phyloP scores from a whole-genome alignment of 2,329 filamentous ascomycete genomes.

The Talaromyces sp. region DNA sequence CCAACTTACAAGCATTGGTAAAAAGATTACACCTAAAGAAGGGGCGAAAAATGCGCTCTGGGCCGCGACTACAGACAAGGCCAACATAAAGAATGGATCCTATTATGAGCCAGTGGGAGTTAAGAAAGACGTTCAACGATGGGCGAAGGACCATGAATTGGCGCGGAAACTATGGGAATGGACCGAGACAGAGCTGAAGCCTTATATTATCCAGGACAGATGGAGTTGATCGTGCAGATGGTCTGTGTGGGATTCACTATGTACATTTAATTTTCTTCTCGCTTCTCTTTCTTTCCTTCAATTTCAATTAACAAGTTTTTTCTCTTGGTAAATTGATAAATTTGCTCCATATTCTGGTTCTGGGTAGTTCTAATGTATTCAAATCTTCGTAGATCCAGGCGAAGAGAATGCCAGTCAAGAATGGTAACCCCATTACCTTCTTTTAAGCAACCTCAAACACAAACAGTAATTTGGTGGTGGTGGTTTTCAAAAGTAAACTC shows the following conservation, averaged over 20 bases:
- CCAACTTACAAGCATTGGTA: background rate
- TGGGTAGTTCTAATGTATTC: too few relatives aligned
- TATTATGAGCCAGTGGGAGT: conserved; percentile 38
- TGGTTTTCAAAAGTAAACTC: background rate
- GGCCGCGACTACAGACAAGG: conserved; percentile 31
- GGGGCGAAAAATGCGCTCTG: conserved; percentile 40
- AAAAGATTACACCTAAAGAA: background rate
- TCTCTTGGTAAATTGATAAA: background rate
- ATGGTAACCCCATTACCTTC: too few relatives aligned
- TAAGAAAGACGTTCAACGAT: conserved; percentile 26
- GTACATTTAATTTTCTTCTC: background rate
- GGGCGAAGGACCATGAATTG: conserved; percentile 14
- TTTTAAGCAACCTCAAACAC: background rate
- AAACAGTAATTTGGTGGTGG: background rate
- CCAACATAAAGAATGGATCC: conserved; percentile 29
- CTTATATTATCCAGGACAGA: background rate
- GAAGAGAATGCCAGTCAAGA: too few relatives aligned
- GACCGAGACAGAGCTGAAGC: conserved; percentile 26
- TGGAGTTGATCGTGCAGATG: background rate
- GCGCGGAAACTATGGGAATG: conserved; percentile 35
- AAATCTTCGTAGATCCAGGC: too few relatives aligned
- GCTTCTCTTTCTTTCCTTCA: too few relatives aligned
- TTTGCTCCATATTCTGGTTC: background rate
- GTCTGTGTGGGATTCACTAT: background rate
- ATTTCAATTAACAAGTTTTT: too few relatives aligned